Evolutionary conservation across 2,329 filamentous ascomycete genomes (phyloP), one percentile per base, ranked within the genome.

Genomic region (Blastomyces silverae): DNA sequence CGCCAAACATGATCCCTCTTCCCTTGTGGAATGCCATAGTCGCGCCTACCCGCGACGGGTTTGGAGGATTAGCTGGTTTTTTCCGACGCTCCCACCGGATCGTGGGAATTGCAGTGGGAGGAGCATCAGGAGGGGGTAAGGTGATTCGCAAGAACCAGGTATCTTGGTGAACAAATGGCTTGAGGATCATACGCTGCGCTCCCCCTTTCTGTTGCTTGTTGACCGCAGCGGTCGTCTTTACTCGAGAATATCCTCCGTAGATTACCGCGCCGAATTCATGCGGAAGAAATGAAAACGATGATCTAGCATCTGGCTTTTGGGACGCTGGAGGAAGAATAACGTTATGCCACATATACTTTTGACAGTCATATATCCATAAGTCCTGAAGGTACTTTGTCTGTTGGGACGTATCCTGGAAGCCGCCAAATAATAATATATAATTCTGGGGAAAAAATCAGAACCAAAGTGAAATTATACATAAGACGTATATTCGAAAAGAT

Each of bases 21-120:
- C 93, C 92, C 77, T 93, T 94, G 79, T 99, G 94, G 75, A 88
- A 91, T 0, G 91, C 86, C 92, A 97, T 97, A 1, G 93, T 97
- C 0, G 91, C 87, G 42, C 94, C 94, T 2, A 92, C 92, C 28
- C 94, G 86, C 15, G 89, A 78, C 5, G 94, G 94, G 68, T 87
- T 90, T 0, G 94, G 94, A 8, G 89, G 80, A 73, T 99, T 99
- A 37, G 90, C 90, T 0, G 94, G 92, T 78, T 89, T 90, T 83
- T 97, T 99, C 65, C 94, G 84, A 68, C 88, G 87, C 78, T 99
- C 94, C 94, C 94, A 99, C 53, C 92, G 85, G 17, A 97, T 85
- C 0, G 82, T 84, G 0, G 92, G 92, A 1, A 85, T 83, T 0
- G 88, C 81, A 58, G 84, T 87, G 0, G 86, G 76, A 0, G 85